These are phyloP conservation scores for Diaporthe humulicola DNA, from an alignment of 2,329 filamentous ascomycete genomes.

Conservation along the genomic window DNA sequence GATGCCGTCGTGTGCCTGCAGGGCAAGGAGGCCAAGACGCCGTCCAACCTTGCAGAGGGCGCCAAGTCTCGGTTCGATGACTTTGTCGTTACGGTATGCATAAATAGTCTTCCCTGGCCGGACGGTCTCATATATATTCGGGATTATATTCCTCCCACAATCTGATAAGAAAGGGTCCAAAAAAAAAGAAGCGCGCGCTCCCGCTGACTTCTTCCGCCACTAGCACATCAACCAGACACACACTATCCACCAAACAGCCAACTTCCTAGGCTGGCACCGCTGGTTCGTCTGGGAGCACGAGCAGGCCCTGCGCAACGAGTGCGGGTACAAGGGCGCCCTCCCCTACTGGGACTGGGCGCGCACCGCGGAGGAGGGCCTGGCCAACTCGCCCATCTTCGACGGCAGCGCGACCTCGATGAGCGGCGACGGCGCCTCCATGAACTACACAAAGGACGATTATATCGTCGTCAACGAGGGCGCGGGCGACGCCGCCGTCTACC, in stretches of 20 bases:
- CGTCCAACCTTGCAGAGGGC: slow-evolving; percentile 46
- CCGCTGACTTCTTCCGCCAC: slow-evolving; percentile 41
- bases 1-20: slow-evolving; percentile 47
- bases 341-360: slow-evolving; percentile 63
- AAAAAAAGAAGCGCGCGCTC: not conserved
- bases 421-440: slow-evolving; percentile 53
- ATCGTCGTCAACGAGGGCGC: slow-evolving; percentile 47
- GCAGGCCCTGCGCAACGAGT: slow-evolving; percentile 34
- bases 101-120: slow-evolving; percentile 46
- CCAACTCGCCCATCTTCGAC: slow-evolving; percentile 63
- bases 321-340: slow-evolving; percentile 41
- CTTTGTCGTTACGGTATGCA: slow-evolving; percentile 45
- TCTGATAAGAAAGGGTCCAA: not conserved
- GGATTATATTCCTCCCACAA: not conserved
- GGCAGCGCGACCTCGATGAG: slow-evolving; percentile 62
- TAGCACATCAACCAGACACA: slow-evolving; percentile 39
- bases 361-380: slow-evolving; percentile 55
- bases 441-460: slow-evolving; percentile 43
- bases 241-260: slow-evolving; percentile 35
- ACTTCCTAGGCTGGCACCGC: slow-evolving; percentile 34
- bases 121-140: slow-evolving; percentile 18
- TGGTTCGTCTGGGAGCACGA: slow-evolving; percentile 34
- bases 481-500: slow-evolving; percentile 29
- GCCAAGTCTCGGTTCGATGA: slow-evolving; percentile 50
- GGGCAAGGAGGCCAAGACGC: slow-evolving; percentile 45